phyloP scores from a whole-genome alignment of 2,329 filamentous ascomycete genomes.

The Xylariales sp. region DNA sequence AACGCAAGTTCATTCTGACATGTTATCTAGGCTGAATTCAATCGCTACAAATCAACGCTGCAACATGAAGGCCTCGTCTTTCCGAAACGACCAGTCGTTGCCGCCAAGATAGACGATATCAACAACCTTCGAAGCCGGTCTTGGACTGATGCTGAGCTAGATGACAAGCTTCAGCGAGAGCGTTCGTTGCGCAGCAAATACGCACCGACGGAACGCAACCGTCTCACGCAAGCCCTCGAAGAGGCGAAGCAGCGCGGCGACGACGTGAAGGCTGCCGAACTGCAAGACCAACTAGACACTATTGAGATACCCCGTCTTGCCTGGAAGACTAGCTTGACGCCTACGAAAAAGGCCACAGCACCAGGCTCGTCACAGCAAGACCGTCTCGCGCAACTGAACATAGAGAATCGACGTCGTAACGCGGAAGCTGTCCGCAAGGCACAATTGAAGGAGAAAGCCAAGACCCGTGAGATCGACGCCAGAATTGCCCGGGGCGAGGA shows the following conservation, averaged over 20 bases:
- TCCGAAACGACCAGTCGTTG: slow-evolving; percentile 66
- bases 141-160: slow-evolving; percentile 80
- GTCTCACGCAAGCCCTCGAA: slow-evolving; percentile 60
- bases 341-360: slow-evolving; percentile 46
- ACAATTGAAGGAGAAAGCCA: slow-evolving; percentile 73
- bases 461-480: slow-evolving; percentile 54
- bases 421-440: slow-evolving; percentile 87
- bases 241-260: slow-evolving; percentile 63
- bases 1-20: not conserved
- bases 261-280: slow-evolving; percentile 46
- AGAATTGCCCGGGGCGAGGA: slow-evolving; percentile 60
- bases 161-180: slow-evolving; percentile 69
- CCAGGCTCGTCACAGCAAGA: slow-evolving; percentile 66
- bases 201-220: slow-evolving; percentile 62
- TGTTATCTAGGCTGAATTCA: slow-evolving; percentile 62
- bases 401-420: slow-evolving; percentile 77
- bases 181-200: slow-evolving; percentile 63
- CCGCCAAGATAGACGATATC: slow-evolving; percentile 74
- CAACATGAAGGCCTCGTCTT: slow-evolving; percentile 66
- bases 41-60: slow-evolving; percentile 73
- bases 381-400: slow-evolving; percentile 76
- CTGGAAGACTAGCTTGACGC: slow-evolving; percentile 61
- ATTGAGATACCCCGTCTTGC: slow-evolving; percentile 67
- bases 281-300: slow-evolving; percentile 57
- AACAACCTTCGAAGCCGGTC: slow-evolving; percentile 71